A percentile compares a stretch with the other conserved stretches of the same genome.
These are phyloP conservation scores for Blastocystis sp. DNA, from an alignment of 352 stramenopile species.

Conservation along the genomic window DNA sequence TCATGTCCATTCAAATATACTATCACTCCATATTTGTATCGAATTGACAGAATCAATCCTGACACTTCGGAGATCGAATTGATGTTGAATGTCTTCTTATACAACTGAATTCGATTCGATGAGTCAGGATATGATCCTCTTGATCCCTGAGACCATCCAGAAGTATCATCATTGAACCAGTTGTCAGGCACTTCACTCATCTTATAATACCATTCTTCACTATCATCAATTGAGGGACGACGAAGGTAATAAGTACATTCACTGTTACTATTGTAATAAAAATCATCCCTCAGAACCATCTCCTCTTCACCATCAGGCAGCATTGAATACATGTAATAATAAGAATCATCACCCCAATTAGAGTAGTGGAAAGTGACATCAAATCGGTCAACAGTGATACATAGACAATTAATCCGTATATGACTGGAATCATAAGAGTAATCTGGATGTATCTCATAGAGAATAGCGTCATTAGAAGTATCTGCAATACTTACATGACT, in stretches of 20 bases:
- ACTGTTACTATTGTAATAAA: neutral
- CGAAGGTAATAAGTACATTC: neutral
- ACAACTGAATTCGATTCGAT: slow-evolving; percentile 5
- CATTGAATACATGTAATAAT: neutral
- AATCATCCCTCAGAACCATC: neutral
- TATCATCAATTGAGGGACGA: neutral
- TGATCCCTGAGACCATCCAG: neutral
- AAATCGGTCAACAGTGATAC: neutral
- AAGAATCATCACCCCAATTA: neutral
- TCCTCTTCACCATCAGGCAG: neutral
- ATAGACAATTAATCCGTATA: neutral
- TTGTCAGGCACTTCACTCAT: neutral
- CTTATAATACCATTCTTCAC: slow-evolving; percentile 28
- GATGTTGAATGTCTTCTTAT: neutral
- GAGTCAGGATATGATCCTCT: neutral
- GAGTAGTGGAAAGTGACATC: neutral
- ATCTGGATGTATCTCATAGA: neutral
- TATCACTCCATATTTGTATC: neutral
- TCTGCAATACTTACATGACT: neutral
- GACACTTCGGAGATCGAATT: neutral
- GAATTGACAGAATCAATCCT: neutral
- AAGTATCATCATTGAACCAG: neutral
- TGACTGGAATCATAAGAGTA: neutral
- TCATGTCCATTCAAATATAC: slow-evolving; percentile 9
- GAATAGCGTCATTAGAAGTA: neutral